phyloP scores from a whole-genome alignment of 805 yeast genomes.

The Torulaspora quercuum region DNA sequence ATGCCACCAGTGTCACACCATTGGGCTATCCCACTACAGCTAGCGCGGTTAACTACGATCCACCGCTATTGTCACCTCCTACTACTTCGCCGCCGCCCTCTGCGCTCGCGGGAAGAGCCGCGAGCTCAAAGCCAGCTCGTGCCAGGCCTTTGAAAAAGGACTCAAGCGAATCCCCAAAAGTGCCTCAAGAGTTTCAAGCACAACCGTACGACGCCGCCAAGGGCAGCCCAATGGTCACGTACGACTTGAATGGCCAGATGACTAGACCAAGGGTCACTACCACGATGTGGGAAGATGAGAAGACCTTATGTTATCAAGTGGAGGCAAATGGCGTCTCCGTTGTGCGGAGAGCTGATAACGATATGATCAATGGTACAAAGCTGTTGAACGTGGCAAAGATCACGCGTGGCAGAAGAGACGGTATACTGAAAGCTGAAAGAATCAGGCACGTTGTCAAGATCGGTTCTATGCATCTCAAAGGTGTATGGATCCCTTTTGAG shows the following conservation, averaged over 20 bases:
- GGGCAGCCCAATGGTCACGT: slow-evolving; percentile 8
- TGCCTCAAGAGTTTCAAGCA: slow-evolving; percentile 10
- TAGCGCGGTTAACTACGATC: slow-evolving; percentile 2
- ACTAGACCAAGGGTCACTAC: slow-evolving; percentile 64
- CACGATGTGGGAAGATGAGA: slow-evolving; percentile 89
- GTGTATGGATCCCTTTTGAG: slow-evolving; percentile 88
- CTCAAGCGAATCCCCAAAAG: slow-evolving; percentile 7
- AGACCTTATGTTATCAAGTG: slow-evolving; percentile 79
- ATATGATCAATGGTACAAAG: slow-evolving; percentile 84
- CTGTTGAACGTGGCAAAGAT: slow-evolving; percentile 78
- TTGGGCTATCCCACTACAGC: slow-evolving; percentile 10
- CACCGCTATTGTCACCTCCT: slow-evolving; percentile 7
- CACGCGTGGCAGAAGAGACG: slow-evolving; percentile 86
- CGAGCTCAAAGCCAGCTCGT: slow-evolving; percentile 4
- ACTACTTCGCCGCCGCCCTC: slow-evolving; percentile 1
- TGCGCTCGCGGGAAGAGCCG: slow-evolving; percentile 3
- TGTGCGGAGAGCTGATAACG: slow-evolving; percentile 78
- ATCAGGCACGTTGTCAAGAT: slow-evolving; percentile 77
- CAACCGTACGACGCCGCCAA: slow-evolving; percentile 14
- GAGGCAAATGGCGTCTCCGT: slow-evolving; percentile 79
- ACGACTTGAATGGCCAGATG: slow-evolving; percentile 11
- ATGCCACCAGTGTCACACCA: slow-evolving; percentile 4
- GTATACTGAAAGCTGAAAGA: slow-evolving; percentile 73
- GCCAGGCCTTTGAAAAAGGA: slow-evolving; percentile 7
- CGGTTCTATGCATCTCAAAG: slow-evolving; percentile 84